A percentile compares a stretch with the other conserved stretches of the same genome.
These are phyloP conservation scores for Brasenia schreberi DNA, from an alignment of 164 flowering plant species.

Conservation along the genomic window DNA sequence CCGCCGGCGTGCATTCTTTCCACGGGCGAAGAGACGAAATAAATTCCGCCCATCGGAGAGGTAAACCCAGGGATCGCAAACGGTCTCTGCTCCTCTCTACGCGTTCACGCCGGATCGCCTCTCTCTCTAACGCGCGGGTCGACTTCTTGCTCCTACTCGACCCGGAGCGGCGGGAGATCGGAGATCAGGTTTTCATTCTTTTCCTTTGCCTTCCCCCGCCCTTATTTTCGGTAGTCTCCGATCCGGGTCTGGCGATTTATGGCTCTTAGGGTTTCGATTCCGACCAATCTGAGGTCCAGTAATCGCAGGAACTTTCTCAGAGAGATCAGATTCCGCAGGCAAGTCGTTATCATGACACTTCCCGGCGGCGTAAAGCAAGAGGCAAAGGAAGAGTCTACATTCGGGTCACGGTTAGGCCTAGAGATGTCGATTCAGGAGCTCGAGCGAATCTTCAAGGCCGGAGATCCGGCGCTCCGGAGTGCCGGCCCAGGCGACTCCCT, in stretches of 20 bases:
- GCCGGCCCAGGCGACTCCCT: slow-evolving; percentile 5
- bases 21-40: too few species aligned
- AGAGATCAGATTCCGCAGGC: neutral
- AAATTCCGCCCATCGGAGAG: too few species aligned
- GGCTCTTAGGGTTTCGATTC: slow-evolving; percentile 3
- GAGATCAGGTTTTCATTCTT: neutral
- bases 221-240: neutral
- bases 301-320: neutral
- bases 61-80: too few species aligned
- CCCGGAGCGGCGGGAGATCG: neutral
- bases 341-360: neutral
- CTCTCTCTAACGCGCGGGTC: too few species aligned
- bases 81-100: too few species aligned
- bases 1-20: too few species aligned
- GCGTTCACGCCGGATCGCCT: too few species aligned
- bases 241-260: neutral
- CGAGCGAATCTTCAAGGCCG: slow-evolving; percentile 11
- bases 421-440: slow-evolving; percentile 9
- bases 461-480: slow-evolving; percentile 1
- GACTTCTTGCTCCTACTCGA: neutral
- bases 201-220: neutral
- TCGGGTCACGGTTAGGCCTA: slow-evolving; percentile 3
- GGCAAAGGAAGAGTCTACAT: neutral
- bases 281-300: neutral
- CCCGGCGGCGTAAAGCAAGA: neutral